These are phyloP conservation scores for Massarina eburnea DNA, from an alignment of 2,329 filamentous ascomycete species.

Conservation along the genomic window DNA sequence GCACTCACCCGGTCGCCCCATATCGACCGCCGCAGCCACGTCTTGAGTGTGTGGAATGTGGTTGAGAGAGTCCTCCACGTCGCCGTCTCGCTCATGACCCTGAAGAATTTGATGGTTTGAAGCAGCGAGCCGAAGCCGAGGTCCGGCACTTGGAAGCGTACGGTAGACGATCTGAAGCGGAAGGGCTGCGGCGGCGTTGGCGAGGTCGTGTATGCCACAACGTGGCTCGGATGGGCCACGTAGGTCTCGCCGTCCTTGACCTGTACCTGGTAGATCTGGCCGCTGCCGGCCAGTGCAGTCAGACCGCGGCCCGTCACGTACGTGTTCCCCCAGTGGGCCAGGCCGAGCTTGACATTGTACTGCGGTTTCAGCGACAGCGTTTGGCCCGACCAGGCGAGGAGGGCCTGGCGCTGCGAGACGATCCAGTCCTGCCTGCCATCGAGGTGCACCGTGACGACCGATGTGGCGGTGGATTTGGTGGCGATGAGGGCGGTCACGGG, in stretches of 20 bases:
- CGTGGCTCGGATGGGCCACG: constrained; percentile 84
- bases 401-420: constrained; percentile 79
- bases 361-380: constrained; percentile 75
- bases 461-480: constrained; percentile 82
- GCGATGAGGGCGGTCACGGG: constrained; percentile 87
- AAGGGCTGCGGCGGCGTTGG: constrained; percentile 77
- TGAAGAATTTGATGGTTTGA: constrained; percentile 72
- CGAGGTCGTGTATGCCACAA: constrained; percentile 84
- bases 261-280: constrained; percentile 84
- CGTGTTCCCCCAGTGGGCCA: constrained; percentile 91
- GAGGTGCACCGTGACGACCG: constrained; percentile 83
- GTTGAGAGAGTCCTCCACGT: constrained; percentile 71
- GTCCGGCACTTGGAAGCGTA: constrained; percentile 77
- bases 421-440: constrained; percentile 97
- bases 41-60: constrained; percentile 70
- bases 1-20: constrained; percentile 79
- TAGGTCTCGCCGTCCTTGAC: constrained; percentile 85
- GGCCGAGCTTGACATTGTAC: constrained; percentile 71
- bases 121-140: constrained; percentile 64
- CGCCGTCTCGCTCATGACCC: constrained; percentile 68
- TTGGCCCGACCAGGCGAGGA: constrained; percentile 96
- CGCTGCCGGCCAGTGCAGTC: constrained; percentile 79
- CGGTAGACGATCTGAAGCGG: constrained; percentile 74
- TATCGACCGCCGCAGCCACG: constrained; percentile 76
- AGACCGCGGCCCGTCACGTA: constrained; percentile 85